Evolutionary conservation across 768 basidiomycete species (phyloP), one percentile per base, ranked within the genome.

Genomic region (Panaeolus papilionaceus): DNA sequence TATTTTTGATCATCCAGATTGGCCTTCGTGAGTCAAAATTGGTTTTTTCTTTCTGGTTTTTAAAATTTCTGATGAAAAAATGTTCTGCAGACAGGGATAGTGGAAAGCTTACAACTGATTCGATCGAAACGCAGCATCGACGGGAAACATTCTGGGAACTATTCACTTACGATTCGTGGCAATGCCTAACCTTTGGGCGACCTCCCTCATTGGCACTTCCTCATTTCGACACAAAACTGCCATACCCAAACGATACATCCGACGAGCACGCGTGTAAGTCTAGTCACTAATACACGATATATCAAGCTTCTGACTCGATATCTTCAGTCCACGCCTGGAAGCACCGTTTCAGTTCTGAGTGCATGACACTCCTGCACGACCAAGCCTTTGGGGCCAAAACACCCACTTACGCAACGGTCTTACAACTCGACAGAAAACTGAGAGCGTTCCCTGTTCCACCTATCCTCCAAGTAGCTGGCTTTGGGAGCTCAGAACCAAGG

Each of bases 361-460:
- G 89, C 72, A 88, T 91, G 87, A 86, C 86, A 42, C 78, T 88
- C 6, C 82, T 91, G 64, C 88, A 90, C 68, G 90, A 91, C 70
- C 89, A 91, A 75, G 90, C 90, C 0, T 91, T 89, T 68, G 89
- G 88, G 10, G 89, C 89, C 28, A 89, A 87, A 76, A 86, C 86
- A 64, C 90, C 90, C 20, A 87, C 87, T 11, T 91, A 91, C 67
- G 83, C 87, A 11, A 89, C 88, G 0, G 84, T 91, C 18, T 79
- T 90, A n/a, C 88, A 89, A 67, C 79, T 90, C 45, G 89, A 90
- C 75, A 83, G 88, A 67, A 89, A 88, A 72, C 79, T 91, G 73
- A 85, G 89, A 44, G 88, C 88, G 1, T 90, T 91, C 77, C 88
- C 88, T 4, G 88, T 91, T 38, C 89, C 88, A 38, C 82, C 87